These are phyloP conservation scores for Diaporthe ilicicola DNA, from an alignment of 2,329 filamentous ascomycete species.

Conservation along the genomic window DNA sequence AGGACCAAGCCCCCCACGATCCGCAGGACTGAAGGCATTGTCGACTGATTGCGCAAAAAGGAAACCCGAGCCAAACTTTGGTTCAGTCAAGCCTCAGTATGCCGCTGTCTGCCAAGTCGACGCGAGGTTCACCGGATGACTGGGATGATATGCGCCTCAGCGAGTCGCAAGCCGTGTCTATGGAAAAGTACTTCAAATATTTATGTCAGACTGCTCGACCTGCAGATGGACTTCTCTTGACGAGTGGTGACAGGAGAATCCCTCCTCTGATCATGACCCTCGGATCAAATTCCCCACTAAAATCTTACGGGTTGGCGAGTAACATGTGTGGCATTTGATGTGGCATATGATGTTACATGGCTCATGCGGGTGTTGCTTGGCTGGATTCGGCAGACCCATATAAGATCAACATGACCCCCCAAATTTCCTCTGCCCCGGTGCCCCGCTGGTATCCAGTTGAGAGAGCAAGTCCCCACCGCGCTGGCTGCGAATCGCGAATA, in stretches of 20 bases:
- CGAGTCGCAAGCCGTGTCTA: not conserved
- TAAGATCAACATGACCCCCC: conserved; percentile 1
- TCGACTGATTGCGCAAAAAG: not conserved
- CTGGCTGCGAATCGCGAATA: too few species aligned
- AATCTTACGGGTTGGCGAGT: not conserved
- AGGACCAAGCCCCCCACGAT: conserved; percentile 11
- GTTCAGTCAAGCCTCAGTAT: not conserved
- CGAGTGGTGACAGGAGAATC: not conserved
- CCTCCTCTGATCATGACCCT: not conserved
- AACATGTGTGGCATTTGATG: conserved; percentile 11
- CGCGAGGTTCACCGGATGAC: not conserved
- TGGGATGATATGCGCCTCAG: not conserved
- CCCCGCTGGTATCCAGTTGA: not conserved
- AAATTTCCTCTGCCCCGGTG: conserved; percentile 9
- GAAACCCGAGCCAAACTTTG: not conserved
- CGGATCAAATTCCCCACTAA: not conserved
- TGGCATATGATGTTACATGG: not conserved
- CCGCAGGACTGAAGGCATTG: conserved; percentile 8
- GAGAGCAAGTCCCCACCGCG: too few species aligned
- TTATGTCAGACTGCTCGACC: not conserved
- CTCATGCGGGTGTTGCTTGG: not conserved
- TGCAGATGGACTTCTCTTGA: not conserved
- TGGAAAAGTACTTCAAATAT: too few species aligned
- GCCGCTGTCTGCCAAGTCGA: not conserved
- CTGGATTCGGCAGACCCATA: conserved; percentile 12